phyloP scores from a whole-genome alignment of 2,329 filamentous ascomycete species.

The Neonectria neomacrospora region DNA sequence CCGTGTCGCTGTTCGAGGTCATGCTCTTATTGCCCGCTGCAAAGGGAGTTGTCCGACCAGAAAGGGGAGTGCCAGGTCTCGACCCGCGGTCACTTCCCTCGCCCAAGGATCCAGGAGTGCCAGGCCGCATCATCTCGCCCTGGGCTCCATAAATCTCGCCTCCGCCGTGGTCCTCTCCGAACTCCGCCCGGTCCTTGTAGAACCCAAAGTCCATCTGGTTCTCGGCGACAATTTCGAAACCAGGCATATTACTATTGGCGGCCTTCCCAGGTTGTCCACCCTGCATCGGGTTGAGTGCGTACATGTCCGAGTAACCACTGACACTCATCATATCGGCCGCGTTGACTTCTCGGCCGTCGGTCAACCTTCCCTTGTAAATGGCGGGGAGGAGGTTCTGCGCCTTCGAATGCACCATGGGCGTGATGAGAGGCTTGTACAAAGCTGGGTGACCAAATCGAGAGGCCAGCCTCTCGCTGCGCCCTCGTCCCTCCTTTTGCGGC shows the following conservation, averaged over 20 bases:
- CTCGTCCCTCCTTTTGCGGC: constrained; percentile 59
- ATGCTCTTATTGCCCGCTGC: constrained; percentile 37
- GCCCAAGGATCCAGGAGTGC: constrained; percentile 67
- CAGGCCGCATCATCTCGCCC: constrained; percentile 68
- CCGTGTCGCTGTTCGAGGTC: constrained; percentile 43
- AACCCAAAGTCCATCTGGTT: constrained; percentile 88
- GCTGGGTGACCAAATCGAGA: constrained; percentile 90
- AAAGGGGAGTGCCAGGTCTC: constrained; percentile 61
- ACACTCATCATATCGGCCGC: constrained; percentile 66
- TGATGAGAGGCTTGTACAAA: constrained; percentile 88
- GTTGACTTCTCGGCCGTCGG: constrained; percentile 71
- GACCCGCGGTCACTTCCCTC: constrained; percentile 57
- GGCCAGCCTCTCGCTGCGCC: constrained; percentile 75
- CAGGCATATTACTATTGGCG: constrained; percentile 61
- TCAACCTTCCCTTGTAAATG: constrained; percentile 84
- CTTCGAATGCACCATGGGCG: constrained; percentile 94
- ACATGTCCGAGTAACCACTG: constrained; percentile 85
- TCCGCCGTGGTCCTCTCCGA: constrained; percentile 87
- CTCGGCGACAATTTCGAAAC: constrained; percentile 92
- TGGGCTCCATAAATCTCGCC: constrained; percentile 73
- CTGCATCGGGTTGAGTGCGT: constrained; percentile 82
- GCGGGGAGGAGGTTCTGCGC: constrained; percentile 87
- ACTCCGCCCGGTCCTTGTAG: constrained; percentile 90
- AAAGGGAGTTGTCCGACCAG: constrained; percentile 49
- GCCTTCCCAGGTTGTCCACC: constrained; percentile 60